These are phyloP conservation scores for Neoascochyta sp. DNA, from an alignment of 2,329 filamentous ascomycete species.

Conservation along the genomic window DNA sequence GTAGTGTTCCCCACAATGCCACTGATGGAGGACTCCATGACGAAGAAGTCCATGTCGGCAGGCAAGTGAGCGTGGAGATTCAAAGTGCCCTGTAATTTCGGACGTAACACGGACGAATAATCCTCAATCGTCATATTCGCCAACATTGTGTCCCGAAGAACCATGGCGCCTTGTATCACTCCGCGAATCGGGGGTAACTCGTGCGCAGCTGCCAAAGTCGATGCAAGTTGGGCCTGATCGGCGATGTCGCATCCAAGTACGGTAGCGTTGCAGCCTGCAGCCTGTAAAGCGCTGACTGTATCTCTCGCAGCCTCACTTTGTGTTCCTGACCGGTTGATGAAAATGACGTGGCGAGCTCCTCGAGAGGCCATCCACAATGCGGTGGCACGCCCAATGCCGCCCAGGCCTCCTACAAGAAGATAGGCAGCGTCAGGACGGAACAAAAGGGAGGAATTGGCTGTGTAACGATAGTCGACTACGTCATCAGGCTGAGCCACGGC, in stretches of 20 bases:
- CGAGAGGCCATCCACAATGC: conserved; percentile 7
- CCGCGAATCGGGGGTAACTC: conserved; percentile 12
- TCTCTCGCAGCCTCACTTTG: background rate
- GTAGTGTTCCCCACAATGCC: conserved; percentile 15
- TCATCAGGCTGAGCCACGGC: background rate
- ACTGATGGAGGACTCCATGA: conserved; percentile 15
- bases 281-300: conserved; percentile 5
- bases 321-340: conserved; percentile 16
- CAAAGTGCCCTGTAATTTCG: conserved; percentile 36
- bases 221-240: background rate
- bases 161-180: conserved; percentile 16
- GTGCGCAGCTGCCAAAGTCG: background rate
- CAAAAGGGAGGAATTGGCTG: background rate
- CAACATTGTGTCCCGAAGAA: conserved; percentile 12
- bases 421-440: conserved; percentile 7
- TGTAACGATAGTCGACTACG: background rate
- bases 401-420: conserved; percentile 21
- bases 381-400: conserved; percentile 16
- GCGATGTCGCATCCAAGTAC: conserved; percentile 10
- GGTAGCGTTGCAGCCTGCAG: conserved; percentile 1
- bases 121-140: conserved; percentile 10
- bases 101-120: conserved; percentile 7
- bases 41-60: conserved; percentile 21
- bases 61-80: conserved; percentile 18
- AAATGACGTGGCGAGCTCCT: conserved; percentile 12